A percentile compares a stretch with the other conserved stretches of the same genome.
Evolutionary conservation across 2,329 filamentous ascomycete genomes (phyloP).

Genomic region (Diplodia intermedia): DNA sequence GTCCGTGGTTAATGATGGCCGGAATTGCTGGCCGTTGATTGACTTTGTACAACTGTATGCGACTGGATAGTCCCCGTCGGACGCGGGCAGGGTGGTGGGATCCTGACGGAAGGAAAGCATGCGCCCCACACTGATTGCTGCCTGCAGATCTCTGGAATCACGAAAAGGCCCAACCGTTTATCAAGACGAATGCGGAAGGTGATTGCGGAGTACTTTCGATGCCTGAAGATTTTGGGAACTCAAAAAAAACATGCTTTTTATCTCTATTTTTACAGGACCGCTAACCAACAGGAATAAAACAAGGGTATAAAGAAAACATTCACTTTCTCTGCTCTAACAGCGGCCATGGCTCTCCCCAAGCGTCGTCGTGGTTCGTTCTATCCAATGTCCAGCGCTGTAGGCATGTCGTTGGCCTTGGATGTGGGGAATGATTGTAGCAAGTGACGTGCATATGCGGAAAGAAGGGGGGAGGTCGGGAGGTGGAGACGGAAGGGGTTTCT

Average conservation of each 20-base stretch:
- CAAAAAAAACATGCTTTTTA: not conserved
- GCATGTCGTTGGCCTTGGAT: not conserved
- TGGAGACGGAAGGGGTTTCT: not conserved
- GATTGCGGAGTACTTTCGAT: not conserved
- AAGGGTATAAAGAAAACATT: conserved; percentile 1
- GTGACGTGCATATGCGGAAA: conserved; percentile 24
- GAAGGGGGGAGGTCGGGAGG: conserved; percentile 12
- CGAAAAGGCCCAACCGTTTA: not conserved
- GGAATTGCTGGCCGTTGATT: too few relatives aligned
- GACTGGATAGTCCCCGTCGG: not conserved
- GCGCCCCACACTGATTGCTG: not conserved
- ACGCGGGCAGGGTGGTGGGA: not conserved
- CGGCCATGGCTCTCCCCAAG: not conserved
- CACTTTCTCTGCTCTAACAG: not conserved
- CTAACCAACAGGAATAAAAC: not conserved
- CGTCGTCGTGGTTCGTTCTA: not conserved
- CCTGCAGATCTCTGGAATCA: conserved; percentile 3
- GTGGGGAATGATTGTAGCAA: not conserved
- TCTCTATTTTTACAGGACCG: not conserved
- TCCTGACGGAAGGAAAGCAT: not conserved
- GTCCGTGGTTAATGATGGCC: not conserved
- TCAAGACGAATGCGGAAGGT: not conserved
- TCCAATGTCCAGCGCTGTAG: not conserved
- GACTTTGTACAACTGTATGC: too few relatives aligned
- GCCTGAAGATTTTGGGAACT: not conserved